Conservation (phyloP, 768 basidiomycete species). For the Suillus ampliporus region DNA sequence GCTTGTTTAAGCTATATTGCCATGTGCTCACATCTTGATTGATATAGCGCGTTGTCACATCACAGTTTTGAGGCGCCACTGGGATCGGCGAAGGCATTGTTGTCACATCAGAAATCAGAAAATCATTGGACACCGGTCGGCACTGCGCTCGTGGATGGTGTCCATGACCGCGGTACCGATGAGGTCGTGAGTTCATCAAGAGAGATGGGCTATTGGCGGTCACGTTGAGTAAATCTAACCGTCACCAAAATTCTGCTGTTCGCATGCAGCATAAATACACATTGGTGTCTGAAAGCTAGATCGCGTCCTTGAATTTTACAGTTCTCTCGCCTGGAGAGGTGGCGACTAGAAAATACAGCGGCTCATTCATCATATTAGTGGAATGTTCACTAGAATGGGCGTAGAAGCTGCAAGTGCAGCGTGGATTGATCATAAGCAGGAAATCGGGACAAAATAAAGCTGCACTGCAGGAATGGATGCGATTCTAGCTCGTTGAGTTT, state of each 20-base stretch:
- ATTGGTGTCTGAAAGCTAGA: neutral
- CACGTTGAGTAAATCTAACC: neutral
- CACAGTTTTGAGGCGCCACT: constrained; percentile 2
- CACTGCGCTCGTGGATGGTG: neutral
- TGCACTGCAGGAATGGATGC: neutral
- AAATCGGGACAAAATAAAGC: neutral
- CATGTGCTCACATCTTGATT: neutral
- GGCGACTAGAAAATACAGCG: neutral
- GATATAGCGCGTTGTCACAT: neutral
- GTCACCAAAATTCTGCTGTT: neutral
- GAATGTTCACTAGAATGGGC: neutral
- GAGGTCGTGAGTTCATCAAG: neutral
- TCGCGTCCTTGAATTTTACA: neutral
- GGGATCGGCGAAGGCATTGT: neutral
- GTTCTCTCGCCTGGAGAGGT: neutral
- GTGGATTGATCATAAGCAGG: neutral
- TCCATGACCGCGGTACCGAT: neutral
- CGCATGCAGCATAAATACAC: neutral
- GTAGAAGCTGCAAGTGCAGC: neutral
- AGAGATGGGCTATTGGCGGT: neutral
- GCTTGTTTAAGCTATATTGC: constrained; percentile 7
- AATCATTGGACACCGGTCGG: constrained; percentile 4
- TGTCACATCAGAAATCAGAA: neutral
- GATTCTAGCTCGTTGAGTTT: neutral
- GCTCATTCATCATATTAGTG: neutral